Conservation (phyloP, 371 early-diverging fungal species). For the Actinomortierella ambigua region DNA sequence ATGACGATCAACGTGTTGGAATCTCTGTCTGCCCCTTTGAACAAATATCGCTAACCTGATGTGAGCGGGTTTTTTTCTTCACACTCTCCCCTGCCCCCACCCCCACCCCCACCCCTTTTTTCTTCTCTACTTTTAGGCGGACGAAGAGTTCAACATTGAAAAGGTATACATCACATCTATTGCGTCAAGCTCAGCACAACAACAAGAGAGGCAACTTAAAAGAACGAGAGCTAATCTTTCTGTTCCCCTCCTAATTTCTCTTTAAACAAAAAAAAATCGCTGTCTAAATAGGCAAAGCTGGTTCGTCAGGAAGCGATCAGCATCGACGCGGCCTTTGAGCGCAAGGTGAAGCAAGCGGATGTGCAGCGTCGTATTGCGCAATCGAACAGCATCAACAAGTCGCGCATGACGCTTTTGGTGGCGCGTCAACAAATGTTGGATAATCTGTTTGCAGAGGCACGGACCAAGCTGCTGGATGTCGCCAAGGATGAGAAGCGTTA, state of each 20-base stretch:
- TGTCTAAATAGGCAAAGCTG: constrained; percentile 88
- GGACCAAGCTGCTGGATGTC: constrained; percentile 56
- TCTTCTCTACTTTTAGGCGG: constrained; percentile 63
- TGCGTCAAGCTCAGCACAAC: too few relatives aligned
- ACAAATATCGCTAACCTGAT: background rate
- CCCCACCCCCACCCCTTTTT: background rate
- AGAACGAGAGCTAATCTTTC: background rate
- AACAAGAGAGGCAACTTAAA: background rate
- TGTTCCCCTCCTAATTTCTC: background rate
- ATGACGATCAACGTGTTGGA: background rate
- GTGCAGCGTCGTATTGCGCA: constrained; percentile 90
- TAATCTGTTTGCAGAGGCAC: constrained; percentile 73
- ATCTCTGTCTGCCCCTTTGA: background rate
- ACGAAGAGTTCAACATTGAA: constrained; percentile 99
- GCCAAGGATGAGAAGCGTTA: constrained; percentile 63
- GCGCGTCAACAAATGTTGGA: constrained; percentile 88
- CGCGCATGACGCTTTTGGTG: constrained; percentile 87
- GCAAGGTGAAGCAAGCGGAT: constrained; percentile 91
- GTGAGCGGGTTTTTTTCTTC: background rate
- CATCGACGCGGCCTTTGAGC: constrained; percentile 88
- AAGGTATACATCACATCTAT: constrained; percentile 70
- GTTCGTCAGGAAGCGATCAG: constrained; percentile 90
- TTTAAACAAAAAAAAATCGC: too few relatives aligned
- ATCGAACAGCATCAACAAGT: constrained; percentile 95
- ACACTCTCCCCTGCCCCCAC: background rate